Percentiles rank a stretch among this genome's conserved stretches.
phyloP scores from a whole-genome alignment of 768 basidiomycete genomes.

The Coprinopsis sp. region DNA sequence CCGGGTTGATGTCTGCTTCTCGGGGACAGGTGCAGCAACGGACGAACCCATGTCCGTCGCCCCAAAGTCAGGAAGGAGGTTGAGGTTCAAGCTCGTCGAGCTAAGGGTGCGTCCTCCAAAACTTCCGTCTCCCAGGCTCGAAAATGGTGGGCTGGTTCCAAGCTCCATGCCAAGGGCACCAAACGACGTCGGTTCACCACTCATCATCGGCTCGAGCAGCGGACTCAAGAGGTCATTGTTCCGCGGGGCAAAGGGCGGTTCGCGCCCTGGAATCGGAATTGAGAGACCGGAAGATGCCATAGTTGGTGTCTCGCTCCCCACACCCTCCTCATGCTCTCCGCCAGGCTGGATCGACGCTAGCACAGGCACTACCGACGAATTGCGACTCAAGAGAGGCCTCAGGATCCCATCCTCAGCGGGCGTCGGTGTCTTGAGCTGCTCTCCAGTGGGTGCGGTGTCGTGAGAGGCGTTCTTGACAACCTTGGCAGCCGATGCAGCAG shows the following conservation, averaged over 20 bases:
- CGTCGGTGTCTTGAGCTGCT: too few relatives aligned
- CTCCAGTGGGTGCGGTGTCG: too few relatives aligned
- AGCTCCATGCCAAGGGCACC: conserved; percentile 17
- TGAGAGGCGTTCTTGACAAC: neutral
- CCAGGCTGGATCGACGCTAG: neutral
- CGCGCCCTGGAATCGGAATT: too few relatives aligned
- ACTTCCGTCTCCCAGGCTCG: conserved; percentile 17
- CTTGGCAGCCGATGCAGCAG: neutral
- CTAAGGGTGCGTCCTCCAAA: neutral
- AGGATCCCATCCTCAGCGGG: conserved; percentile 5
- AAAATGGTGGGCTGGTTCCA: conserved; percentile 30
- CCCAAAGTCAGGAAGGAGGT: neutral
- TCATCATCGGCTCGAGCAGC: conserved; percentile 1
- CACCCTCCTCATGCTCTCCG: neutral
- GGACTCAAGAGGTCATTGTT: neutral
- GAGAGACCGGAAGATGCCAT: too few relatives aligned
- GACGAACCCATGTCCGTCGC: neutral
- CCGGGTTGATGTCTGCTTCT: too few relatives aligned
- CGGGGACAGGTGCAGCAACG: neutral
- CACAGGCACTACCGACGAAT: neutral
- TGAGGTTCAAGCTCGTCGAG: neutral
- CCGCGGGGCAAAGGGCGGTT: too few relatives aligned
- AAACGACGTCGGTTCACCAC: neutral
- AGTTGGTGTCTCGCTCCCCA: neutral
- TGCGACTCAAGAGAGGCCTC: neutral